phyloP scores from a whole-genome alignment of 768 basidiomycete species.

The Tylopilus felleus region DNA sequence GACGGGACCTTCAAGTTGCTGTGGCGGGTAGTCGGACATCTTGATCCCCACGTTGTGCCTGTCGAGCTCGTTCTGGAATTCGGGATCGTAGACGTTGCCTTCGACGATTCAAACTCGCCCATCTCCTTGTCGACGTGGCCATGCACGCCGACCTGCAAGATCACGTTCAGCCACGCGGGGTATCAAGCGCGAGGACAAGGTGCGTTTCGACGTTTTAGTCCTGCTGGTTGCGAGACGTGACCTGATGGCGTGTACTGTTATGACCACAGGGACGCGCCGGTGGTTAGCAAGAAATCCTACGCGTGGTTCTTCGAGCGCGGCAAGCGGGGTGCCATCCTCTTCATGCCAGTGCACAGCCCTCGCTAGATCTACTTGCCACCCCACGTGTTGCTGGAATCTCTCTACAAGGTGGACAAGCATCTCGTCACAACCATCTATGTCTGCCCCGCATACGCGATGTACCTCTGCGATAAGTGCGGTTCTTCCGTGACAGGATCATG shows the following conservation, averaged over 20 bases:
- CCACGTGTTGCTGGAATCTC: constrained; percentile 20
- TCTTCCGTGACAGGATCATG: constrained; percentile 15
- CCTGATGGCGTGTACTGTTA: background rate
- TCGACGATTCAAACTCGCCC: constrained; percentile 31
- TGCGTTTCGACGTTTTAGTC: constrained; percentile 6
- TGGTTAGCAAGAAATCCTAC: constrained; percentile 25
- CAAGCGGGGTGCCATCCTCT: constrained; percentile 31
- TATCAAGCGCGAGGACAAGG: constrained; percentile 12
- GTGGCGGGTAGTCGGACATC: constrained; percentile 17
- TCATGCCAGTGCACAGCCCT: constrained; percentile 33
- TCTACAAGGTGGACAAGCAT: constrained; percentile 24
- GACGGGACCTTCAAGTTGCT: constrained; percentile 6
- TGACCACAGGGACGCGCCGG: constrained; percentile 9
- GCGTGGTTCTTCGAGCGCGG: constrained; percentile 31
- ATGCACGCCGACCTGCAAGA: constrained; percentile 34
- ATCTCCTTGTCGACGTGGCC: constrained; percentile 31
- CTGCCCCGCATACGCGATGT: constrained; percentile 34
- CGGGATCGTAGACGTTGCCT: constrained; percentile 35
- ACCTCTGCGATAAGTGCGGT: constrained; percentile 24
- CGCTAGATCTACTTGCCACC: constrained; percentile 18
- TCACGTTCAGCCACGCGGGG: constrained; percentile 15
- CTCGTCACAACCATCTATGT: constrained; percentile 31
- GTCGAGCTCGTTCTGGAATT: constrained; percentile 18
- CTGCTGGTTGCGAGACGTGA: background rate
- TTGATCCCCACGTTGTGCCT: constrained; percentile 7